Evolutionary conservation across 352 stramenopile species (phyloP), one percentile per base, ranked within the genome.

Genomic region (Peronospora destructor): DNA sequence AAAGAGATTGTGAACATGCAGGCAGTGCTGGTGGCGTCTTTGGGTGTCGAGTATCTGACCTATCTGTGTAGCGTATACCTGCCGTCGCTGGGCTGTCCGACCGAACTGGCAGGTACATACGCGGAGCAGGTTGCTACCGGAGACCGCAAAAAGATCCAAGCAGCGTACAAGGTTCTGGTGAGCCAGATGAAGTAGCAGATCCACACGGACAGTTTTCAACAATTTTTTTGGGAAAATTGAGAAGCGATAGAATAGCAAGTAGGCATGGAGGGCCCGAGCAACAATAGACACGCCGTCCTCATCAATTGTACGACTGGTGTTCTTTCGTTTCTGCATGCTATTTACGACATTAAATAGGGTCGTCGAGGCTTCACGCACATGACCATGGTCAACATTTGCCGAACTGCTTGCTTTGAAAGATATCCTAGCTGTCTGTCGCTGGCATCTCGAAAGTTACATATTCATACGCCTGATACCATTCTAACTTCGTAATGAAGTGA

Each of bases 1-100:
- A 90, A 90, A 51, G 82, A 90, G 56, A 80, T 90, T 45, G 78
- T 76, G 6, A 76, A 71, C 42, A 61, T 89, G 57, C 76, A 89
- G 56, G 73, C 77, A 2, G 62, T 81, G 43, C 56, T 88, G 45
- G 61, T 83, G 7, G 66, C 67, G 19, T 66, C 72, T 2, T 23
- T 90, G 8, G 76, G 78, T 7, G 40, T 74, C 19, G 65, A 85
- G 65, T 92, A 89, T 37, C 19, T 84, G 33, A 61, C 45, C 5
- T 88, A 75, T 30, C n/a, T 90, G 19, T 59, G 66, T 10, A 71
- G 87, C 45, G 66, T 83, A 33, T 84, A 81, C 55, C 51, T 92
- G 28, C 70, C 69, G 16, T 73, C 73, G 7, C 35, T 83, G 2
- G 76, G 76, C 8, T 86, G 77, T 56, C 76, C 76, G 13, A 14